Percentiles rank a stretch among this genome's conserved stretches.
Evolutionary conservation across 345 rosid species (phyloP).

Genomic region (Isatis tinctoria): DNA sequence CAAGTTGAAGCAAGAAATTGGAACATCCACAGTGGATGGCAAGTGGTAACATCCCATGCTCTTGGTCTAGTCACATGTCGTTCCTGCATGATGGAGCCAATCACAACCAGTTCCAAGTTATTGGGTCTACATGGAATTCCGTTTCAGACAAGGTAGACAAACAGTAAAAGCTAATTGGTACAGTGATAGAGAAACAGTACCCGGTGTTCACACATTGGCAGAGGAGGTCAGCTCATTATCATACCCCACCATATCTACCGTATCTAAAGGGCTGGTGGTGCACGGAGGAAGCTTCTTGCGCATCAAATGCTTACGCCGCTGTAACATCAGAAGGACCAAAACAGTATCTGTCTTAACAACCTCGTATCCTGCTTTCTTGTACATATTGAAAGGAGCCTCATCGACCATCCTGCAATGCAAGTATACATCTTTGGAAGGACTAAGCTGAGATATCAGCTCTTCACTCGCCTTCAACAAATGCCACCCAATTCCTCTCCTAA

Average conservation of each 20-base stretch:
- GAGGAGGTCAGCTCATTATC: constrained; percentile 40
- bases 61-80: constrained; percentile 13
- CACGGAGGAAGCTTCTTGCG: constrained; percentile 56
- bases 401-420: constrained; percentile 94
- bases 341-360: constrained; percentile 64
- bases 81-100: constrained; percentile 11
- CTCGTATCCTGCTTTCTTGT: constrained; percentile 75
- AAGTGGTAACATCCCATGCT: neutral
- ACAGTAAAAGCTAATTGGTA: neutral
- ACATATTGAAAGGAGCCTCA: constrained; percentile 83
- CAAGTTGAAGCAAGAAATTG: constrained; percentile 13
- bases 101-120: neutral
- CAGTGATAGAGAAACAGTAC: neutral
- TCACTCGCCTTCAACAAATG: constrained; percentile 90
- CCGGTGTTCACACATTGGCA: constrained; percentile 20
- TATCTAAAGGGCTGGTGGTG: constrained; percentile 16
- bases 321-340: constrained; percentile 66
- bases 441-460: constrained; percentile 65
- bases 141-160: neutral
- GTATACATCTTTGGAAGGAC: constrained; percentile 58
- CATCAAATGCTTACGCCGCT: constrained; percentile 94
- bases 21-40: neutral
- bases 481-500: constrained; percentile 92
- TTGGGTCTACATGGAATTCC: neutral
- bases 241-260: constrained; percentile 30